phyloP scores from a whole-genome alignment of 371 early-diverging fungal species.

The Sporodiniella umbellata region DNA sequence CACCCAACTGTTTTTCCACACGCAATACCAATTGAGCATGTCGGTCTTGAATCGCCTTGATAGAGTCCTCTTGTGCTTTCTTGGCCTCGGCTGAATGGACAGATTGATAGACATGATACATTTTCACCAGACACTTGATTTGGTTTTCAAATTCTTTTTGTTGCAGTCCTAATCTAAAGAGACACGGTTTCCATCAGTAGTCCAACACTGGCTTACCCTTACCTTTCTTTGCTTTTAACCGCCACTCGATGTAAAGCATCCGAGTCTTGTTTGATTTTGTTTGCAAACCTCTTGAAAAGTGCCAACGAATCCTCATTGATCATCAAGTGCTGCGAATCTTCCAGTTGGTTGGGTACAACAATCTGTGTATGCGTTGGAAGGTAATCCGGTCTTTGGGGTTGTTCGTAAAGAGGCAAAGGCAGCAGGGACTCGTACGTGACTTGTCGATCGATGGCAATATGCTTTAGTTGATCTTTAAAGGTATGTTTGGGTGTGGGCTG shows the following conservation, averaged over 20 bases:
- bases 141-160: slow-evolving; percentile 29
- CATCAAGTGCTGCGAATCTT: slow-evolving; percentile 34
- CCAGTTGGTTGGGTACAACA: slow-evolving; percentile 25
- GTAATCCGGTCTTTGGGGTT: slow-evolving; percentile 17
- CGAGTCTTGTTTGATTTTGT: slow-evolving; percentile 22
- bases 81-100: slow-evolving; percentile 9
- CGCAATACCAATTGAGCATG: slow-evolving; percentile 19
- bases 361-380: slow-evolving; percentile 29
- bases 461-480: slow-evolving; percentile 18
- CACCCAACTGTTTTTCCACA: slow-evolving; percentile 17
- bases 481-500: slow-evolving; percentile 8
- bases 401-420: slow-evolving; percentile 27
- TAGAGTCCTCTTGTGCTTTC: slow-evolving; percentile 4
- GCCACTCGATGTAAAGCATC: slow-evolving; percentile 16
- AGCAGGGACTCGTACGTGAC: slow-evolving; percentile 15
- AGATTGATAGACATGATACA: slow-evolving; percentile 12
- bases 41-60: slow-evolving; percentile 9
- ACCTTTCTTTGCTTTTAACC: slow-evolving; percentile 13
- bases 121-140: slow-evolving; percentile 8
- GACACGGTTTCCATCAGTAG: background rate
- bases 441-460: background rate
- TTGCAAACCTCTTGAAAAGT: slow-evolving; percentile 30
- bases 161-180: slow-evolving; percentile 14
- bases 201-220: background rate
- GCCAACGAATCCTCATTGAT: slow-evolving; percentile 38